phyloP scores from a whole-genome alignment of 2,329 filamentous ascomycete species.

The Orbilia ellipsospora region DNA sequence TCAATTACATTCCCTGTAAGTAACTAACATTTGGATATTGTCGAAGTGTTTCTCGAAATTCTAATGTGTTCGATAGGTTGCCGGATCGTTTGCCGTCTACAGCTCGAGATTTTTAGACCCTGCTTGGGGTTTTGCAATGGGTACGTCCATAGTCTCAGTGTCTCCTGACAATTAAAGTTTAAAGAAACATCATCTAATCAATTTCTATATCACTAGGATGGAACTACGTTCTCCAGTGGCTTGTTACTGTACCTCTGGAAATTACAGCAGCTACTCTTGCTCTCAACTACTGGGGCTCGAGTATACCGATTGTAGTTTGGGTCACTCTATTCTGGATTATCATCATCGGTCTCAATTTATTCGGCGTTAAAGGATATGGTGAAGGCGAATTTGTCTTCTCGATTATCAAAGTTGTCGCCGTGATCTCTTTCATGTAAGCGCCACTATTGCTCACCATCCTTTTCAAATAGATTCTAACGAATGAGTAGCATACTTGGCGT shows the following conservation, averaged over 20 bases:
- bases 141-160: slow-evolving; percentile 60
- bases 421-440: slow-evolving; percentile 83
- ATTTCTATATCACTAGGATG: slow-evolving; percentile 19
- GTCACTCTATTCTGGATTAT: slow-evolving; percentile 81
- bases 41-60: background rate
- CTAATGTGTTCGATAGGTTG: slow-evolving; percentile 60
- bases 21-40: background rate
- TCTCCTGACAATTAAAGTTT: slow-evolving; percentile 71
- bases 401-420: slow-evolving; percentile 83
- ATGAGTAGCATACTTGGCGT: slow-evolving; percentile 78
- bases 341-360: slow-evolving; percentile 85
- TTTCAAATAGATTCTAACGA: slow-evolving; percentile 53
- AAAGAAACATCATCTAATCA: background rate
- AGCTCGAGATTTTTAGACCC: slow-evolving; percentile 92
- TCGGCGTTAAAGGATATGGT: slow-evolving; percentile 87
- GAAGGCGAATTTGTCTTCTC: slow-evolving; percentile 91
- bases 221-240: slow-evolving; percentile 85
- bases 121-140: slow-evolving; percentile 95
- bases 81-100: slow-evolving; percentile 90
- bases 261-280: slow-evolving; percentile 88
- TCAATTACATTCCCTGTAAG: slow-evolving; percentile 85
- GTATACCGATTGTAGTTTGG: slow-evolving; percentile 76
- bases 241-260: slow-evolving; percentile 83
- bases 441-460: background rate
- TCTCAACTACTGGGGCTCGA: slow-evolving; percentile 79